Evolutionary conservation across 2,329 filamentous ascomycete species (phyloP).

Genomic region (Akanthomyces dipterigenus): DNA sequence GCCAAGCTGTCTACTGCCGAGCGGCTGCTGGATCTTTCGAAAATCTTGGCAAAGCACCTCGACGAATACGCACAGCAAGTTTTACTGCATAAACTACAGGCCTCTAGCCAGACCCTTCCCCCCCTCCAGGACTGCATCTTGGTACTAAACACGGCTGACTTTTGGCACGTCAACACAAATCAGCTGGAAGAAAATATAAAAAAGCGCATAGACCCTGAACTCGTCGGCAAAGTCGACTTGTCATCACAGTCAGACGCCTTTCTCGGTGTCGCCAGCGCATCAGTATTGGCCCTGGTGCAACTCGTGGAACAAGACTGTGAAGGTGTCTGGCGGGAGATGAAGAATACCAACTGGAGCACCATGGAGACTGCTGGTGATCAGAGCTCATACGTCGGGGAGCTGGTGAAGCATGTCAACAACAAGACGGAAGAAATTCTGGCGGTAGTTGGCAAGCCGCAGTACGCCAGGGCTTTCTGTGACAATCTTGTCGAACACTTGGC

Average conservation of each 20-base stretch:
- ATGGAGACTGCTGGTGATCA: constrained; percentile 92
- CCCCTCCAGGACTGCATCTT: constrained; percentile 70
- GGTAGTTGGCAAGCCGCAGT: constrained; percentile 81
- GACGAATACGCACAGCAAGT: constrained; percentile 95
- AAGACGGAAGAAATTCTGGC: constrained; percentile 69
- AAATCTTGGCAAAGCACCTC: constrained; percentile 82
- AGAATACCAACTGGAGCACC: constrained; percentile 88
- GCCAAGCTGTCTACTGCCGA: constrained; percentile 92
- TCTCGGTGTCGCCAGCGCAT: constrained; percentile 85
- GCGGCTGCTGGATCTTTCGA: constrained; percentile 75
- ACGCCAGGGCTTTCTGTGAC: constrained; percentile 89
- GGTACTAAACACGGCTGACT: constrained; percentile 93
- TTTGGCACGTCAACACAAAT: constrained; percentile 88
- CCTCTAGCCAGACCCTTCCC: constrained; percentile 45
- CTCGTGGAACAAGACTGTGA: constrained; percentile 79
- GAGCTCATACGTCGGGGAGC: constrained; percentile 81
- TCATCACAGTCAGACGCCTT: constrained; percentile 93
- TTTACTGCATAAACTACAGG: constrained; percentile 62
- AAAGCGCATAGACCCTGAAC: constrained; percentile 74
- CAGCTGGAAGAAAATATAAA: constrained; percentile 95
- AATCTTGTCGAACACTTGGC: constrained; percentile 87
- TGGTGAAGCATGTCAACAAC: constrained; percentile 66
- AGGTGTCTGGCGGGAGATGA: constrained; percentile 92
- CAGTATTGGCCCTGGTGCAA: constrained; percentile 76
- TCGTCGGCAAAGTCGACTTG: constrained; percentile 72